Percentiles rank a stretch among this genome's conserved stretches.
phyloP scores from a whole-genome alignment of 2,329 filamentous ascomycete species.

The Alternaria consortialis region DNA sequence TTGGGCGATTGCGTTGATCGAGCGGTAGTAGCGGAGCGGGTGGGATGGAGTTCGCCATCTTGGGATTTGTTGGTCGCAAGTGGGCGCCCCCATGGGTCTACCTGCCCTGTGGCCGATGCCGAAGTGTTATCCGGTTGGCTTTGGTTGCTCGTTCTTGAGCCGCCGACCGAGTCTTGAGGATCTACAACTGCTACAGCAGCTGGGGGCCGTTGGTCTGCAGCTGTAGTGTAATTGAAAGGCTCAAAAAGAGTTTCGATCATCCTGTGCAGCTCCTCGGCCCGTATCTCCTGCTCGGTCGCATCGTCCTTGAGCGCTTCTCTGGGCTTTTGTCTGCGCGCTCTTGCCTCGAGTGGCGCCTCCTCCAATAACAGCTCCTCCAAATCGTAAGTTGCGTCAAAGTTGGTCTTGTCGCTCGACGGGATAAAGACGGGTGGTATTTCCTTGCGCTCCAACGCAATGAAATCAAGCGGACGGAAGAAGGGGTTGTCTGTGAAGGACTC shows the following conservation, averaged over 20 bases:
- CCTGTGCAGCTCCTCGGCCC: constrained; percentile 90
- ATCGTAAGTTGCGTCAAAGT: constrained; percentile 98
- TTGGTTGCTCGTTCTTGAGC: constrained; percentile 47
- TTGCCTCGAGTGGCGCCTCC: constrained; percentile 91
- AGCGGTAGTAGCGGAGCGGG: constrained; percentile 46
- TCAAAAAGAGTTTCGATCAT: constrained; percentile 95
- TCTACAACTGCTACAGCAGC: constrained; percentile 39
- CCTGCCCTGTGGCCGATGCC: constrained; percentile 42
- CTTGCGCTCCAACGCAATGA: constrained; percentile 83
- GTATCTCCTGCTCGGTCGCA: constrained; percentile 92
- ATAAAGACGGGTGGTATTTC: constrained; percentile 90
- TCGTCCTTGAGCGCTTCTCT: constrained; percentile 91
- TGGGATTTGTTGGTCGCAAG: constrained; percentile 41
- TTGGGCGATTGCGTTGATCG: constrained; percentile 59
- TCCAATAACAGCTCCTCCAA: constrained; percentile 92
- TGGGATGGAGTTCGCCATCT: constrained; percentile 50
- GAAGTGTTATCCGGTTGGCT: constrained; percentile 45
- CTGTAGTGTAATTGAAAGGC: constrained; percentile 92
- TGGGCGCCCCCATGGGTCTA: constrained; percentile 47
- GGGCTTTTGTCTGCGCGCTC: constrained; percentile 92
- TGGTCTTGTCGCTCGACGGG: constrained; percentile 96
- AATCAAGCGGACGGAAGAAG: constrained; percentile 89
- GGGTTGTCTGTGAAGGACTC: constrained; percentile 86
- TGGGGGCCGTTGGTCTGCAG: constrained; percentile 75
- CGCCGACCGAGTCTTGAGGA: constrained; percentile 38